A percentile compares a stretch with the other conserved stretches of the same genome.
Evolutionary conservation across 192 early-diverging fungal genomes (phyloP).

Genomic region (Coemansia sp.): DNA sequence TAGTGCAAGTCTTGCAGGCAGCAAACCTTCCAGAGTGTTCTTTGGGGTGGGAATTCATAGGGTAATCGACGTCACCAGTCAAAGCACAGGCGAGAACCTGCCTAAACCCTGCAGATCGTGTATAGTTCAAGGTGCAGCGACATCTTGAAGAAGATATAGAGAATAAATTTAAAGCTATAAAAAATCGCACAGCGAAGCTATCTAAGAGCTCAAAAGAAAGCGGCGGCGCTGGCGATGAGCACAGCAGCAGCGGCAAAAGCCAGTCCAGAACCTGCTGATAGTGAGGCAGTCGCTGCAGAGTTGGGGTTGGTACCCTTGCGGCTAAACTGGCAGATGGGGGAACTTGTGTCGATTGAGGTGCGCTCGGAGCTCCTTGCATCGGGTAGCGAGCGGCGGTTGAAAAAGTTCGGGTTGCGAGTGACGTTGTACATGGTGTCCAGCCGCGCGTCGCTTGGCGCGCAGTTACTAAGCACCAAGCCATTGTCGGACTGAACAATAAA

Average conservation of each 20-base stretch:
- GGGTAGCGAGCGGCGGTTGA: conserved; percentile 30
- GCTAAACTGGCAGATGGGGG: conserved; percentile 39
- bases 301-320: conserved; percentile 3
- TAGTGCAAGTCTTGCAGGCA: not conserved
- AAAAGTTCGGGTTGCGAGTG: conserved; percentile 45
- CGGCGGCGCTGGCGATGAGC: not conserved
- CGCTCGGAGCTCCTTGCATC: not conserved
- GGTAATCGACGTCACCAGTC: not conserved
- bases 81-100: not conserved
- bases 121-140: not conserved
- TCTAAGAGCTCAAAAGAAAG: not conserved
- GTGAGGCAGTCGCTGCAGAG: conserved; percentile 7
- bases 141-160: not conserved
- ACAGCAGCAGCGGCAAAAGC: not conserved
- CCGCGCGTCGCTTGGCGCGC: conserved; percentile 35
- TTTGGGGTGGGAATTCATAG: not conserved
- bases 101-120: not conserved
- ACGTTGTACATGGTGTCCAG: conserved; percentile 34
- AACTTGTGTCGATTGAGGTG: conserved; percentile 7
- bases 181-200: not conserved
- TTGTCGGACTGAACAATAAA: conserved; percentile 37
- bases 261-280: conserved; percentile 4
- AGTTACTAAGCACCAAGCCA: conserved; percentile 34
- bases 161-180: not conserved
- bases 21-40: not conserved